phyloP scores from a whole-genome alignment of 2,329 filamentous ascomycete genomes.

The Diplodia seriata region DNA sequence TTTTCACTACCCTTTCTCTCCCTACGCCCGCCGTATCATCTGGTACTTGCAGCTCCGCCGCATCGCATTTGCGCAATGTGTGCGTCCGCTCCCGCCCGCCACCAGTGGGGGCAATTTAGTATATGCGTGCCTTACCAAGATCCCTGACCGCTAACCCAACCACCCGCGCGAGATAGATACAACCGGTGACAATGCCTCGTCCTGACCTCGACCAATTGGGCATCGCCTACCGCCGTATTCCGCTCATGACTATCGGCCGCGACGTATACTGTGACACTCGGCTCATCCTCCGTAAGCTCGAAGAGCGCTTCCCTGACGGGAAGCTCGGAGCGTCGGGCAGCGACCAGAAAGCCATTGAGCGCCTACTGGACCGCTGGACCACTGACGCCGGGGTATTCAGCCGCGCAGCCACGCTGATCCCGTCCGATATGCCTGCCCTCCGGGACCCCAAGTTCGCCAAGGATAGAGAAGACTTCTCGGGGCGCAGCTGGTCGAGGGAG shows the following conservation, averaged over 20 bases:
- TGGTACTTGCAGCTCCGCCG: conserved; percentile 72
- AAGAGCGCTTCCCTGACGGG: conserved; percentile 58
- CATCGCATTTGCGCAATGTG: conserved; percentile 71
- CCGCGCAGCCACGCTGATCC: conserved; percentile 61
- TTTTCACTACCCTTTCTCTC: conserved; percentile 70
- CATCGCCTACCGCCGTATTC: conserved; percentile 72
- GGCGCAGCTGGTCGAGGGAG: conserved; percentile 51
- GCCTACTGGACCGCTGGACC: conserved; percentile 62
- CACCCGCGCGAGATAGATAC: conserved; percentile 54
- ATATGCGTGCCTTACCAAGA: conserved; percentile 28
- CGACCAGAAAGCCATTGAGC: conserved; percentile 58
- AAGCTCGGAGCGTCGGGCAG: conserved; percentile 31
- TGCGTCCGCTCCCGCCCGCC: conserved; percentile 48
- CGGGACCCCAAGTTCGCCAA: conserved; percentile 65
- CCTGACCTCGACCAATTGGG: conserved; percentile 68
- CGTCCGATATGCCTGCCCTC: conserved; percentile 60
- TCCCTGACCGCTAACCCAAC: conserved; percentile 23
- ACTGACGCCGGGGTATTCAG: conserved; percentile 65
- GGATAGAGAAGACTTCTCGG: conserved; percentile 61
- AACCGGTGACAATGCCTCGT: conserved; percentile 71
- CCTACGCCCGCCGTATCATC: conserved; percentile 66
- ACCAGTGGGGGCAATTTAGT: conserved; percentile 6
- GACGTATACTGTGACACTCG: conserved; percentile 74
- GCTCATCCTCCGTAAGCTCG: conserved; percentile 70
- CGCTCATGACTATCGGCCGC: conserved; percentile 69